Evolutionary conservation across 2,329 filamentous ascomycete genomes (phyloP), one percentile per base, ranked within the genome.

Genomic region (Calonectria pteridis): DNA sequence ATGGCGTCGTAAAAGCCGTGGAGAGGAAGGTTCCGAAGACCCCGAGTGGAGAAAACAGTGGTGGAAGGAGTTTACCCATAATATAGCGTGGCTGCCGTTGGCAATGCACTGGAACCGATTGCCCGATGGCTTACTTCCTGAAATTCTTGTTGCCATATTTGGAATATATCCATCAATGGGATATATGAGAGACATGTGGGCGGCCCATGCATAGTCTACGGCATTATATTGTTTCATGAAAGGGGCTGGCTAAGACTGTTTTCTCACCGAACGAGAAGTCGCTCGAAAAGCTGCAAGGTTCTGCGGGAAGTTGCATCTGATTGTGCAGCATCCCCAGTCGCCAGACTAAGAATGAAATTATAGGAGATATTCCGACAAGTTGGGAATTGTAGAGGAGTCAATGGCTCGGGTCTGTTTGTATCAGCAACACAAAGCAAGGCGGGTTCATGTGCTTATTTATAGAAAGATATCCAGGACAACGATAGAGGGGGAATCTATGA

Each of bases 21-120:
- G 33, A 0, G 55, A 13, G 2, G 46, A 49, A 10, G 29, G 16
- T 40, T 31, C 31, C 43, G 67, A 67, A 7, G 43, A 71, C 16
- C 2, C 10, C 2, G 53, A 70, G n/a, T 71, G 71, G 71, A 67
- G 46, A 33, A 26, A 64, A 6, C 33, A 71, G 23, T 71, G 68
- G 68, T 58, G 49, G 43, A 67, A 53, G 14, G 68, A 71, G 10
- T 62, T 73, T 20, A n/a, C 55, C 9, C 72, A 69, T 0, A 73
- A 73, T 11, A 16, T 73, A 20, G 62, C 72, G 6, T 73, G 72
- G 72, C 35, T 50, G 14, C 62, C 68, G 4, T 43, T 71, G 29
- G 65, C 72, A 28, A 43, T 71, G 33, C 72, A 73, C 40, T 73
- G 67, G 72, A 73, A 69, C 20, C 53, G n/a, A 10, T 55, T 73